Conservation (phyloP, 306 rosid genomes). For the Quercus ilex region DNA sequence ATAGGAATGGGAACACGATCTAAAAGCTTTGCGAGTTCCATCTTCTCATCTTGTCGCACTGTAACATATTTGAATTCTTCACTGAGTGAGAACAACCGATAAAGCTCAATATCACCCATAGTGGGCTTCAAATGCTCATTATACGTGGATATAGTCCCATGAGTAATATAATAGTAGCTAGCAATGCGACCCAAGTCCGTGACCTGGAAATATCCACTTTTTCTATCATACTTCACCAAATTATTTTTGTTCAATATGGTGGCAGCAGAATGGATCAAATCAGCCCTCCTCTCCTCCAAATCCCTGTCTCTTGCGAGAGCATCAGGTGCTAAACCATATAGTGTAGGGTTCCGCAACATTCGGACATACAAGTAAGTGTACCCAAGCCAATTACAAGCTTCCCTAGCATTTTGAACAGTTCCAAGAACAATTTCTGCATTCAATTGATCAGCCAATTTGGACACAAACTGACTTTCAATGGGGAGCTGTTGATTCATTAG, state of each 20-base stretch:
- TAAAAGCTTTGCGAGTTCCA: conserved; percentile 85
- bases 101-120: conserved; percentile 92
- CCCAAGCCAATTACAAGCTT: conserved; percentile 84
- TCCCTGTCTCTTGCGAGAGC: conserved; percentile 57
- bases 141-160: conserved; percentile 85
- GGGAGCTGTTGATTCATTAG: conserved; percentile 96
- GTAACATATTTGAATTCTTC: conserved; percentile 94
- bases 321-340: conserved; percentile 78
- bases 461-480: conserved; percentile 88
- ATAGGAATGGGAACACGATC: conserved; percentile 93
- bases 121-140: conserved; percentile 96
- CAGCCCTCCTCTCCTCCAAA: conserved; percentile 90
- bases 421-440: conserved; percentile 95
- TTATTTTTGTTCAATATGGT: conserved; percentile 75
- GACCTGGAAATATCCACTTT: conserved; percentile 94
- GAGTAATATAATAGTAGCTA: conserved; percentile 86
- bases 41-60: conserved; percentile 90
- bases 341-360: conserved; percentile 74
- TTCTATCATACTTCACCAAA: conserved; percentile 86
- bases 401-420: conserved; percentile 86
- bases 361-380: conserved; percentile 83
- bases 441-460: conserved; percentile 88
- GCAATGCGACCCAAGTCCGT: conserved; percentile 99
- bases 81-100: conserved; percentile 85
- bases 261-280: conserved; percentile 94